Conservation (phyloP, 2,329 filamentous ascomycete species). For the Venturia aucupariae region DNA sequence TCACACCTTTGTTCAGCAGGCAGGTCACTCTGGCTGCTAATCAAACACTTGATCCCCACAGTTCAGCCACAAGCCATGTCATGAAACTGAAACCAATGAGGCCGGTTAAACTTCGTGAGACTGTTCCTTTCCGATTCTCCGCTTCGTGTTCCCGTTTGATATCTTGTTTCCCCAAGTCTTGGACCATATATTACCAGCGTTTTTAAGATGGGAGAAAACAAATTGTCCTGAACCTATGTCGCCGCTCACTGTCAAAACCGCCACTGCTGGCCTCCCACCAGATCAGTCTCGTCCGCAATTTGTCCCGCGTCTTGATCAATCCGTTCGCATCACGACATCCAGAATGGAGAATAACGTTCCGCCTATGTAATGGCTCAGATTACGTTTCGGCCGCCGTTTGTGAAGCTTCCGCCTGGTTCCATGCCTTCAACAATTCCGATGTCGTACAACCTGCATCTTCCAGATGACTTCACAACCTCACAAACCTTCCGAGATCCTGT, state of each 20-base stretch:
- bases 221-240: not conserved
- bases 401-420: conserved; percentile 1
- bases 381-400: not conserved
- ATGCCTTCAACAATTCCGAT: not conserved
- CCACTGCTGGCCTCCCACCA: not conserved
- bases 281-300: not conserved
- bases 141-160: not conserved
- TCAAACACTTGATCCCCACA: not conserved
- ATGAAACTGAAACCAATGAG: not conserved
- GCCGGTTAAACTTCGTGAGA: not conserved
- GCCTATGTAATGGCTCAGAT: not conserved
- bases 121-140: not conserved
- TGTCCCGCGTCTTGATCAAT: not conserved
- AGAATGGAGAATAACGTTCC: not conserved
- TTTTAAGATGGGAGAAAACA: not conserved
- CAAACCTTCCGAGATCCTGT: not conserved
- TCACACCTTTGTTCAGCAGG: not conserved
- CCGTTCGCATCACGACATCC: not conserved
- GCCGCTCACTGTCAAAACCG: not conserved
- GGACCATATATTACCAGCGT: not conserved
- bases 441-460: not conserved
- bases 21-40: not conserved
- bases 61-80: not conserved
- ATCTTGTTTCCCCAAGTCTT: not conserved
- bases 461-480: not conserved